Base-by-base conservation (phyloP, 257 asterid genomes). In the Fraxinus excelsior region DNA sequence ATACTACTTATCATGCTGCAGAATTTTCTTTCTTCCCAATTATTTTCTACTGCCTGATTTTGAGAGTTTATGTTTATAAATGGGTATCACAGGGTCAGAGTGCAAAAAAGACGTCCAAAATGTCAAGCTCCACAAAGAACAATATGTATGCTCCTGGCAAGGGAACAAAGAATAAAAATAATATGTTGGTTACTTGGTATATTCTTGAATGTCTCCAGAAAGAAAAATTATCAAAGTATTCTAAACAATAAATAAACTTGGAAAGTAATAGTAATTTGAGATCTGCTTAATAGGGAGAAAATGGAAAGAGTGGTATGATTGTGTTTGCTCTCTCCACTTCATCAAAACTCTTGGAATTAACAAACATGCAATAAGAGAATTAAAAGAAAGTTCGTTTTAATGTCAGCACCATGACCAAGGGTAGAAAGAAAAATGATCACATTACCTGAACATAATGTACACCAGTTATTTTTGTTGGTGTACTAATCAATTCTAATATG, bases 381-480 rank as follows among this genome's bases (percentile, higher is more conserved):
- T 16, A 49, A 4, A 80, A 10, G 51, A 70, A 31, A 18, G 70
- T 53, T 71, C 66, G 62, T 37, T 51, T 76, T 35, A 73, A 66
- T 77, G 60, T 32, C 44, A 32, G 70, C 73, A 35, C 65, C 58
- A 11, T 65, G 49, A 56, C 67, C 69, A 62, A 73, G 56, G 37
- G 10, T n/a, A 56, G 65, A 75, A 65, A 68, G 46, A 70, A 46
- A 64, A 74, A 78, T 28, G 77, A 81, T 44, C 82, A 84, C 23
- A 73, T 70, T 84, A 93, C 99, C 97, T 96, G 98, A 84, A 96
- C 94, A 87, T 93, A 96, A 88, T 96, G 99, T 72, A 96, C 99
- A 72, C 98, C 99, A 46, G 89, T 87, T 77, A 96, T 91, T 88
- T 96, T 96, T 72, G 99, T 96, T 65, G 94, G 97, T 23, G 92